These are phyloP conservation scores for Cyclotella kingstonii DNA, from an alignment of 108 stramenopile genomes.

Conservation along the genomic window DNA sequence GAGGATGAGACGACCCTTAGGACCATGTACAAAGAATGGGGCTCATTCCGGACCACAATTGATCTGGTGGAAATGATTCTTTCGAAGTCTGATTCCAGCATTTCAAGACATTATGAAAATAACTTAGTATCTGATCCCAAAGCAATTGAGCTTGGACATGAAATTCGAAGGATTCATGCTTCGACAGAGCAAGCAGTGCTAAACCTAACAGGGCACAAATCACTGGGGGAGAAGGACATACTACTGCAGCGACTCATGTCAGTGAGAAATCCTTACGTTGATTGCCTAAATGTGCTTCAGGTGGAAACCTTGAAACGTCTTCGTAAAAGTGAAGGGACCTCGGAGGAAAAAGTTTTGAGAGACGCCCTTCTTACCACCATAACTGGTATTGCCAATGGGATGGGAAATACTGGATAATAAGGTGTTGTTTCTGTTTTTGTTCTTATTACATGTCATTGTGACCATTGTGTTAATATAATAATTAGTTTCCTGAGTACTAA, in stretches of 20 bases:
- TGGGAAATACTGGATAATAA: slow-evolving; percentile 94
- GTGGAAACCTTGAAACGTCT: slow-evolving; percentile 90
- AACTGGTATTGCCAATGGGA: slow-evolving; percentile 95
- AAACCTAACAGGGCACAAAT: slow-evolving; percentile 69
- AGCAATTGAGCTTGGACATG: slow-evolving; percentile 68
- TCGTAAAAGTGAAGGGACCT: slow-evolving; percentile 53
- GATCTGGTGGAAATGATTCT: slow-evolving; percentile 96
- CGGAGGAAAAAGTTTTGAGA: slow-evolving; percentile 80
- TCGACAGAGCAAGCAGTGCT: slow-evolving; percentile 77
- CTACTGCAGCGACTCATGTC: slow-evolving; percentile 74
- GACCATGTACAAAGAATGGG: slow-evolving; percentile 91
- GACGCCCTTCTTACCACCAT: slow-evolving; percentile 94
- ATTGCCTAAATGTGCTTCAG: slow-evolving; percentile 93
- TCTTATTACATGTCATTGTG: too few relatives aligned
- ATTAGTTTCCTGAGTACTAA: too few relatives aligned
- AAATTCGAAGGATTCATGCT: slow-evolving; percentile 72
- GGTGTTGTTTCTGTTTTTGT: background rate
- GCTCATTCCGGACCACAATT: slow-evolving; percentile 87
- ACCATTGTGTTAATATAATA: too few relatives aligned
- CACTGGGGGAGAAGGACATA: slow-evolving; percentile 69
- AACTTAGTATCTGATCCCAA: slow-evolving; percentile 74
- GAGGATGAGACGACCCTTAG: slow-evolving; percentile 58
- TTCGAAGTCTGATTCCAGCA: slow-evolving; percentile 87
- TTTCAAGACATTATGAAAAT: slow-evolving; percentile 90
- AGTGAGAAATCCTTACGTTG: slow-evolving; percentile 94